These are phyloP conservation scores for Comarum palustre DNA, from an alignment of 306 rosid genomes.

Conservation along the genomic window DNA sequence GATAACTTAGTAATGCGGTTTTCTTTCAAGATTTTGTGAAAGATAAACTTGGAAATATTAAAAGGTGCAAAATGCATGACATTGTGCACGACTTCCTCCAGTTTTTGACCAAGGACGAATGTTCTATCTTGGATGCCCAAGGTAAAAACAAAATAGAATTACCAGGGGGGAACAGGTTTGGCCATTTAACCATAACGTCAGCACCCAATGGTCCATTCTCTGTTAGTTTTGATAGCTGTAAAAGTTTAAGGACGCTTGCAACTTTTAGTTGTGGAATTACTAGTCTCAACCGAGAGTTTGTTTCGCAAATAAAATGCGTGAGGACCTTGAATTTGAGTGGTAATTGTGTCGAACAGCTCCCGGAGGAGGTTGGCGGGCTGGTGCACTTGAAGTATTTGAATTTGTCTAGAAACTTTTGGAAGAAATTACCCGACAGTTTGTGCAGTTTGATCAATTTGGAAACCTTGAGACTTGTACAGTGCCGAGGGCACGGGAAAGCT, in stretches of 20 bases:
- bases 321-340: background rate
- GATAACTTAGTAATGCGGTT: background rate
- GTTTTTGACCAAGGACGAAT: background rate
- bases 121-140: background rate
- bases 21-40: background rate
- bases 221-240: no score
- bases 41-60: background rate
- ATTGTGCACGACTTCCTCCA: background rate
- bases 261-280: fast-evolving
- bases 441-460: background rate
- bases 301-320: background rate
- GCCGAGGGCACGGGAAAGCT: background rate
- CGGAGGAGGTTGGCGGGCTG: background rate
- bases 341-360: fast-evolving
- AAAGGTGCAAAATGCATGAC: background rate
- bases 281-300: fast-evolving
- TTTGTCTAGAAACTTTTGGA: no score
- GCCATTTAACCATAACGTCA: no score
- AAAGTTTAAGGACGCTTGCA: background rate
- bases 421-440: background rate
- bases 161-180: background rate
- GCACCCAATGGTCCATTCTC: no score
- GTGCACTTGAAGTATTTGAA: background rate
- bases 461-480: background rate
- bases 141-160: background rate